Base-by-base conservation (phyloP, 2,329 filamentous ascomycete species). In the Paraphoma chrysanthemicola region DNA sequence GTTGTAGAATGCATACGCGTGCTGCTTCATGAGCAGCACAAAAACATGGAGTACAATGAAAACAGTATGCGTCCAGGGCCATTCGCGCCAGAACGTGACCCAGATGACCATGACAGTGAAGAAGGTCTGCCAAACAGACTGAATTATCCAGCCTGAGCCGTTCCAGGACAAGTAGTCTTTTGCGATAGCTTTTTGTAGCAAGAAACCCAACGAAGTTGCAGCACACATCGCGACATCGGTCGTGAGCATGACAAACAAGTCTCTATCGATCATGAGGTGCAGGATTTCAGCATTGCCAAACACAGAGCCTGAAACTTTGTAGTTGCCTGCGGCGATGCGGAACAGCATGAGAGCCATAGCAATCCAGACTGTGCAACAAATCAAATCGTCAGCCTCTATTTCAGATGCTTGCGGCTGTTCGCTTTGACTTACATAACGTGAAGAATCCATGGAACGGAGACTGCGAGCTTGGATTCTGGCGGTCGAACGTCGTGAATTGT, bases 31-130 rank as follows among this genome's bases (percentile, higher is more conserved):
- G 23, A 93, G 72, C 82, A 93, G 89, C 6, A 90, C 86, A 53
- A 93, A 78, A 12, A 87, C 87, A 69, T 93, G 90, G 16, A 93
- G 79, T 9, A 91, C 87, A 48, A 91, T 90, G 73, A 90, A 92
- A 16, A 92, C 88, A 1, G 89, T 91, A 68, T 92, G 90, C 12
- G 90, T 91, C 91, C 91, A 93, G 1, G 90, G 89, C 91, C 90
- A 94, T 48, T 92, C 86, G 4, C 90, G 83, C 68, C 87, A 83
- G 48, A 90, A 82, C 0, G 90, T 89, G 79, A 90, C 86, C 49
- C 83, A 85, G 5, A 93, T 79, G 3, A 89, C 83, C 8, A 80
- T 80, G 4, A 79, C 82, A 10, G 92, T 82, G 65, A 89, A 93
- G 12, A 81, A 59, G 0, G 81, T 79, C 77, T 94, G 88, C 90